Percentiles rank a stretch among this genome's conserved stretches.
phyloP scores from a whole-genome alignment of 371 early-diverging fungal species.

The Mucor sp. region DNA sequence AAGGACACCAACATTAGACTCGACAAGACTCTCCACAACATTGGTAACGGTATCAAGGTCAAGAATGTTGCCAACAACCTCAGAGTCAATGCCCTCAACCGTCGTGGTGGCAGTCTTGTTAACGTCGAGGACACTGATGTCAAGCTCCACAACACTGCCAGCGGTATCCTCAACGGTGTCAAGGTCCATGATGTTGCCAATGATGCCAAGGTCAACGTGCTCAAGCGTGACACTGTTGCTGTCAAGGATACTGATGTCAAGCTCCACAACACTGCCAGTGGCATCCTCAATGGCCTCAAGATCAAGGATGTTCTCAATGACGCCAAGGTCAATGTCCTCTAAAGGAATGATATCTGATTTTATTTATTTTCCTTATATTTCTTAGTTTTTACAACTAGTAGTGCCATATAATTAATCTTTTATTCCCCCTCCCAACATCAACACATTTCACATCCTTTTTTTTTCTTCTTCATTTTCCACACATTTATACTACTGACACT shows the following conservation, averaged over 20 bases:
- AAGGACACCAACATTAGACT: not conserved
- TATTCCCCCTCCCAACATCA: not conserved
- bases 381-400: constrained; percentile 3
- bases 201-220: not conserved
- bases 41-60: constrained; percentile 1
- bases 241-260: not conserved
- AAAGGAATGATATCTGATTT: not conserved
- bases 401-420: constrained; percentile 4
- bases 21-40: not conserved
- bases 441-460: not conserved
- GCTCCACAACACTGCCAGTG: not conserved
- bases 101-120: not conserved
- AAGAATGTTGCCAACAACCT: not conserved
- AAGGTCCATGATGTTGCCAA: not conserved
- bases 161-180: not conserved
- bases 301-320: not conserved
- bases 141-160: not conserved
- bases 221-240: not conserved
- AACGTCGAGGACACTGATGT: not conserved
- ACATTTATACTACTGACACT: not conserved
- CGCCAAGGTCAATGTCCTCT: not conserved
- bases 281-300: not conserved
- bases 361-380: not conserved
- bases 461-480: not conserved
- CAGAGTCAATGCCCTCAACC: not conserved